These are phyloP conservation scores for Rhodotorula toruloides DNA, from an alignment of 768 basidiomycete genomes.

Conservation along the genomic window DNA sequence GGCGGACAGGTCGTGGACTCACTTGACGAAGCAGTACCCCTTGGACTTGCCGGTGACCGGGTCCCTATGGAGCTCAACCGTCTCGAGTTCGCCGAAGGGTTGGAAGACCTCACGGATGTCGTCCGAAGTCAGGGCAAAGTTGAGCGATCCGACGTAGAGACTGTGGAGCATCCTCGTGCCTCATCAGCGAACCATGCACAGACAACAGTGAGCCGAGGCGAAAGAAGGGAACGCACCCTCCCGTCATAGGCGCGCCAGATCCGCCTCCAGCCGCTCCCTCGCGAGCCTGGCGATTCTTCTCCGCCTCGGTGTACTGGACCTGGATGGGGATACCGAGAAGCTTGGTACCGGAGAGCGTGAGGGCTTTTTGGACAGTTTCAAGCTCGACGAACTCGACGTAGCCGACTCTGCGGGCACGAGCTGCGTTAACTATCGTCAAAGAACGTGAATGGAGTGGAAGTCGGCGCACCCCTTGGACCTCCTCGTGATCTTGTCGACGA, in stretches of 20 bases:
- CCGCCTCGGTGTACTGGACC: conserved; percentile 94
- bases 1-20: conserved; percentile 42
- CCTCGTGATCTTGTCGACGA: conserved; percentile 87
- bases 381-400: conserved; percentile 94
- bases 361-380: conserved; percentile 83
- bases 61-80: conserved; percentile 95
- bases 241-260: conserved; percentile 17
- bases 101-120: conserved; percentile 99
- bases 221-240: conserved; percentile 26
- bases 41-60: conserved; percentile 92
- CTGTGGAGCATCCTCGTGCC: conserved; percentile 48
- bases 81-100: conserved; percentile 95
- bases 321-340: conserved; percentile 98
- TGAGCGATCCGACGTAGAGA: conserved; percentile 92
- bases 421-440: neutral
- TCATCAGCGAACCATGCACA: too few relatives aligned
- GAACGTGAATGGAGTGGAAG: neutral
- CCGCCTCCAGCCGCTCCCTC: neutral
- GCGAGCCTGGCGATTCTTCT: conserved; percentile 56
- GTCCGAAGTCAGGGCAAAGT: conserved; percentile 92
- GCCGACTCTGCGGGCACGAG: conserved; percentile 63
- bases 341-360: conserved; percentile 83
- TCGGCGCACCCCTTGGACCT: conserved; percentile 87
- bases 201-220: too few relatives aligned
- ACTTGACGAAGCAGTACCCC: conserved; percentile 98